A percentile compares a stretch with the other conserved stretches of the same genome.
These are phyloP conservation scores for Paramecium octaurelia DNA, from an alignment of 73 alveolate genomes.

Conservation along the genomic window DNA sequence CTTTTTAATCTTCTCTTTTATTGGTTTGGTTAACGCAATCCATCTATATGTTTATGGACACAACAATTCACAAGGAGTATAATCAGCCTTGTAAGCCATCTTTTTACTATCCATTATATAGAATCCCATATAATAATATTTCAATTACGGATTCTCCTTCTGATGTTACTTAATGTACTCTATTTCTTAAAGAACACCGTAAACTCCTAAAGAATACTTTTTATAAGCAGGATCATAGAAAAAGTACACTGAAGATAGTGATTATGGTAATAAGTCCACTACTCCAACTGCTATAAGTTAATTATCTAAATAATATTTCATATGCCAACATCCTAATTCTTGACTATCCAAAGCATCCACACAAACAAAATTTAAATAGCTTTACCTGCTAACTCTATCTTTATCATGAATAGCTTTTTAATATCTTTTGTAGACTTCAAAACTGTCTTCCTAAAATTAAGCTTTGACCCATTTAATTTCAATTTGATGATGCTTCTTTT, in stretches of 20 bases:
- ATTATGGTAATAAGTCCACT: conserved; percentile 78
- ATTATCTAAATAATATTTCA: conserved; percentile 92
- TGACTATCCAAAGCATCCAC: conserved; percentile 55
- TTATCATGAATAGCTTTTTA: conserved; percentile 67
- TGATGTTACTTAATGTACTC: conserved; percentile 76
- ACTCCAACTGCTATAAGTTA: conserved; percentile 91
- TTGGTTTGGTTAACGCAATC: conserved; percentile 66
- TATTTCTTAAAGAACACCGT: conserved; percentile 89
- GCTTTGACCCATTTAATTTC: conserved; percentile 55
- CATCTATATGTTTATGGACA: conserved; percentile 78
- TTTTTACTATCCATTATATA: conserved; percentile 73
- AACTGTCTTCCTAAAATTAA: conserved; percentile 63
- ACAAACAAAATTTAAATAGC: conserved; percentile 65
- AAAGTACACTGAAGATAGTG: conserved; percentile 78
- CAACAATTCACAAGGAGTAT: conserved; percentile 74
- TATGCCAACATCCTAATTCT: conserved; percentile 85
- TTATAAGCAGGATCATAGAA: conserved; percentile 90
- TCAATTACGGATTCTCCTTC: conserved; percentile 64
- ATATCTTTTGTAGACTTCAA: conserved; percentile 66
- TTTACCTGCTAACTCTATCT: conserved; percentile 37
- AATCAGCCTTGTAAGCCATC: conserved; percentile 80
- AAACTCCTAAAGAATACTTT: conserved; percentile 84
- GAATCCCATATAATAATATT: conserved; percentile 84
- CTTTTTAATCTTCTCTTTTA: conserved; percentile 8
- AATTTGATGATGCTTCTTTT: not conserved